Conservation (phyloP, 306 rosid genomes). For the Medicago ruthenica region DNA sequence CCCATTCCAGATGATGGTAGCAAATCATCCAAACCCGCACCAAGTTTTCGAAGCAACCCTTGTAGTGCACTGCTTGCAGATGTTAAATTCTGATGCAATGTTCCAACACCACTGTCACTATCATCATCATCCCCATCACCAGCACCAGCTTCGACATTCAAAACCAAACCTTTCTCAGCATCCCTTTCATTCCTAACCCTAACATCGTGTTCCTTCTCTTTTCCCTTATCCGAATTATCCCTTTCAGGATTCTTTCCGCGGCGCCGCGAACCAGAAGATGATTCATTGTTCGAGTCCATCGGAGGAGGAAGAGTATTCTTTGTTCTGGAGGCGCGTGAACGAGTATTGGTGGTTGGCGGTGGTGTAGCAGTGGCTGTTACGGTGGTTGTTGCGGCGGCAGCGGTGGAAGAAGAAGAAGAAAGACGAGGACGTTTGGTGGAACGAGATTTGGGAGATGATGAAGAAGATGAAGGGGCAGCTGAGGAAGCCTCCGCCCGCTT, state of each 20-base stretch:
- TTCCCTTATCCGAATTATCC: constrained; percentile 78
- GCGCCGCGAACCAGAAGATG: constrained; percentile 89
- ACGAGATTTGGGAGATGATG: constrained; percentile 84
- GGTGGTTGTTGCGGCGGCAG: constrained; percentile 39
- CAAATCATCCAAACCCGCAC: constrained; percentile 96
- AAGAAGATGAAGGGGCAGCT: constrained; percentile 98
- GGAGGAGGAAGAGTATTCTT: constrained; percentile 38
- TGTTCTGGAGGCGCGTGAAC: constrained; percentile 69
- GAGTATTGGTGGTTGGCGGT: constrained; percentile 49
- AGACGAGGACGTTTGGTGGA: constrained; percentile 80
- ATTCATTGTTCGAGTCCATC: constrained; percentile 86
- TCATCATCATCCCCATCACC: constrained; percentile 87
- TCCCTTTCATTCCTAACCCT: constrained; percentile 86
- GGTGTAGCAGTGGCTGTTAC: neutral
- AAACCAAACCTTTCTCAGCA: constrained; percentile 59
- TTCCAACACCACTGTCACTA: constrained; percentile 84
- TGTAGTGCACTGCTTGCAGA: constrained; percentile 98
- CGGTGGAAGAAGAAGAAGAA: constrained; percentile 44
- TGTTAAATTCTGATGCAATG: constrained; percentile 80
- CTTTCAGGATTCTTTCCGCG: constrained; percentile 70
- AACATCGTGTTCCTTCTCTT: constrained; percentile 81
- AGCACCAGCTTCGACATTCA: constrained; percentile 63
- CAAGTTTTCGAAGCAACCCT: constrained; percentile 90
- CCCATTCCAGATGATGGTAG: constrained; percentile 85
- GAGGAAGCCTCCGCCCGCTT: constrained; percentile 99